Percentiles rank a stretch among this genome's conserved stretches.
These are phyloP conservation scores for Suhomyces sp. DNA, from an alignment of 805 yeast species.

Conservation along the genomic window DNA sequence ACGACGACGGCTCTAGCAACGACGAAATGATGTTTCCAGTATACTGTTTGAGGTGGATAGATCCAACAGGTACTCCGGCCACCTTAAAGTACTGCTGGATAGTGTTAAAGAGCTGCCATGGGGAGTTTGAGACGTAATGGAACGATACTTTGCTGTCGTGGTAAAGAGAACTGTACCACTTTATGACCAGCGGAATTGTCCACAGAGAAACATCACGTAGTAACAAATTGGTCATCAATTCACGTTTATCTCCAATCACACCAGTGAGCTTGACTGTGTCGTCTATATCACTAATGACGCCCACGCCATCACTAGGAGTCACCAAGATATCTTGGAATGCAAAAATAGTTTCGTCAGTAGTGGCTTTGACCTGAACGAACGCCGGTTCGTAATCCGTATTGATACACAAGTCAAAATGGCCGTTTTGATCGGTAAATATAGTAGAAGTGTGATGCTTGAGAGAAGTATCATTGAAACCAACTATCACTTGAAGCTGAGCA, in stretches of 20 bases:
- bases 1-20: slow-evolving; percentile 81
- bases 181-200: slow-evolving; percentile 68
- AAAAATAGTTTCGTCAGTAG: slow-evolving; percentile 46
- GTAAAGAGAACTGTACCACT: slow-evolving; percentile 62
- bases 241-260: slow-evolving; percentile 82
- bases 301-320: slow-evolving; percentile 51
- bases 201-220: slow-evolving; percentile 64
- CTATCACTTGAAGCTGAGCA: slow-evolving; percentile 50
- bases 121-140: slow-evolving; percentile 94
- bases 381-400: slow-evolving; percentile 61
- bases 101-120: slow-evolving; percentile 78
- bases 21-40: slow-evolving; percentile 78
- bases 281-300: slow-evolving; percentile 86
- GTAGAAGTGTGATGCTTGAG: slow-evolving; percentile 7
- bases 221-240: slow-evolving; percentile 74
- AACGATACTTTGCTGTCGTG: slow-evolving; percentile 51
- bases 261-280: slow-evolving; percentile 93
- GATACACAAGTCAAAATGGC: slow-evolving; percentile 58
- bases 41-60: slow-evolving; percentile 85
- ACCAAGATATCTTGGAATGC: slow-evolving; percentile 45
- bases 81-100: slow-evolving; percentile 54
- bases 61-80: slow-evolving; percentile 69
- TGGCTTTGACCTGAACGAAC: slow-evolving; percentile 49
- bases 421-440: slow-evolving; percentile 59
- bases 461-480: slow-evolving; percentile 43